These are phyloP conservation scores for Phytophthora megakarya DNA, from an alignment of 352 stramenopile species.

Conservation along the genomic window DNA sequence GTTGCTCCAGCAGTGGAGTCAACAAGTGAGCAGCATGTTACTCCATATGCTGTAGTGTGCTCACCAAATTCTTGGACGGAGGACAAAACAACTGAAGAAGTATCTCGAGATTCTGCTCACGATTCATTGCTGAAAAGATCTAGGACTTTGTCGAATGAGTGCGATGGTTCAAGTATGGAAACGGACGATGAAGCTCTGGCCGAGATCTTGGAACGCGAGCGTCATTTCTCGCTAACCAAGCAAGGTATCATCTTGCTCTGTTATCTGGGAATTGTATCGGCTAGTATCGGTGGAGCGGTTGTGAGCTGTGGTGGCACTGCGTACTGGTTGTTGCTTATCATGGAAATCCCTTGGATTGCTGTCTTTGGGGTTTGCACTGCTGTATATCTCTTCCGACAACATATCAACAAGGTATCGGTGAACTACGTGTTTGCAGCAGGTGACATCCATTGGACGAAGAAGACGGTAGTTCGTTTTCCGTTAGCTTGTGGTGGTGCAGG, in stretches of 20 bases:
- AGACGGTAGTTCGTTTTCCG: slow-evolving; percentile 44
- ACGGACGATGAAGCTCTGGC: slow-evolving; percentile 17
- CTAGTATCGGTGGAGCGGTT: slow-evolving; percentile 35
- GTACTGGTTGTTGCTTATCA: slow-evolving; percentile 53
- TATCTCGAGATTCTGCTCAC: neutral
- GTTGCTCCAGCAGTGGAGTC: slow-evolving; percentile 1
- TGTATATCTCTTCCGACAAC: slow-evolving; percentile 34
- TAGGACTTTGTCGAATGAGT: slow-evolving; percentile 21
- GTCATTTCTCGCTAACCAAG: slow-evolving; percentile 40
- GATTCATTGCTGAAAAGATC: slow-evolving; percentile 26
- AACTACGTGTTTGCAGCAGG: slow-evolving; percentile 40
- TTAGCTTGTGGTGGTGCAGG: slow-evolving; percentile 39
- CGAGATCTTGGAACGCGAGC: slow-evolving; percentile 35
- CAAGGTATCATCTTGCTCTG: slow-evolving; percentile 44
- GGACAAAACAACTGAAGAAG: slow-evolving; percentile 8
- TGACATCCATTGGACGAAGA: slow-evolving; percentile 45
- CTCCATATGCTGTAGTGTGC: slow-evolving; percentile 10
- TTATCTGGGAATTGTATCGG: slow-evolving; percentile 35
- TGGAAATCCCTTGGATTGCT: slow-evolving; percentile 55
- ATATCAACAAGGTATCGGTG: slow-evolving; percentile 40
- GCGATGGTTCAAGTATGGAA: neutral
- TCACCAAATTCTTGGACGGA: slow-evolving; percentile 13
- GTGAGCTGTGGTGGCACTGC: slow-evolving; percentile 40
- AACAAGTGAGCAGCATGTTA: slow-evolving; percentile 4
- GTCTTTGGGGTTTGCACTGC: slow-evolving; percentile 33